Conservation (phyloP, 768 basidiomycete species). For the Hebeloma cylindrosporum region DNA sequence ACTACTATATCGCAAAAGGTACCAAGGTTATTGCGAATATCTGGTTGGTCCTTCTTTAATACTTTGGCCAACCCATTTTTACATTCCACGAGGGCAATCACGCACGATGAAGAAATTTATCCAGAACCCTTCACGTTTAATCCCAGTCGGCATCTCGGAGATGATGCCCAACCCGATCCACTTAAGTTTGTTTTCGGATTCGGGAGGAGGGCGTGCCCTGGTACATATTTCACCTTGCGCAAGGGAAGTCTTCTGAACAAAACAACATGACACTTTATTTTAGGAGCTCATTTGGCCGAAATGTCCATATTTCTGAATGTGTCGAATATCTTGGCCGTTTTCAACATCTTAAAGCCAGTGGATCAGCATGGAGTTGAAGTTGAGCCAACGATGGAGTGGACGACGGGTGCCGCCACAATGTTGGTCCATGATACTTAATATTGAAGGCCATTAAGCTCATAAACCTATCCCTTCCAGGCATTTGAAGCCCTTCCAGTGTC, state of each 20-base stretch:
- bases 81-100: conserved; percentile 29
- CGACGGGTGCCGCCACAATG: conserved; percentile 27
- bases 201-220: conserved; percentile 35
- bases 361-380: conserved; percentile 36
- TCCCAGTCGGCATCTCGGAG: conserved; percentile 32
- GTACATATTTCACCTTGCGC: conserved; percentile 7
- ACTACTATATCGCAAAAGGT: conserved; percentile 35
- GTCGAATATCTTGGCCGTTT: conserved; percentile 34
- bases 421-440: conserved; percentile 10
- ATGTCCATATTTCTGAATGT: conserved; percentile 38
- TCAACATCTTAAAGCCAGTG: conserved; percentile 37
- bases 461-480: conserved; percentile 16
- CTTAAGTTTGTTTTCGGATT: conserved; percentile 35
- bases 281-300: conserved; percentile 33
- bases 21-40: conserved; percentile 30
- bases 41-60: conserved; percentile 21
- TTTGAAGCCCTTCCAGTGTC: conserved; percentile 25
- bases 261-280: not conserved
- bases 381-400: conserved; percentile 35
- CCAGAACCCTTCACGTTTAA: conserved; percentile 37
- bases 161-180: conserved; percentile 32
- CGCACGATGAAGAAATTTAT: conserved; percentile 37
- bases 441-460: not conserved
- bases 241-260: not conserved
- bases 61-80: not conserved